Evolutionary conservation across 2,329 filamentous ascomycete species (phyloP), one percentile per base, ranked within the genome.

Genomic region (Colletotrichum falcatum): DNA sequence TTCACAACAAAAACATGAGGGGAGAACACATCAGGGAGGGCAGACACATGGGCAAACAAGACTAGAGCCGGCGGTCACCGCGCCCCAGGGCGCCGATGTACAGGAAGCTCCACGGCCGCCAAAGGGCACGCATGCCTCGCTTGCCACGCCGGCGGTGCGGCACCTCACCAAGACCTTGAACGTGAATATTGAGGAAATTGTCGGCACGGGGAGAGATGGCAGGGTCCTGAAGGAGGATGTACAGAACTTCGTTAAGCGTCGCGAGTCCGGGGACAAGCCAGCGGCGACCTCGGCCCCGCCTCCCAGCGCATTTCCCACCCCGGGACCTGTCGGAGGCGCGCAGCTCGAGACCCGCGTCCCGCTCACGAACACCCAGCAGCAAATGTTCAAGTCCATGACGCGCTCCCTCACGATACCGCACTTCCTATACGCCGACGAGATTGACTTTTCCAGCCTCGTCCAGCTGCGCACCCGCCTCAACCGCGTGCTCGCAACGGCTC

Each of bases 321-420:
- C 26, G 56, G 61, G 60, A 9, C n/a, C 53, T n/a, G 74, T 80
- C 72, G 75, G 79, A 28, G 75, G 81, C 11, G 74, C 80, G 55
- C 91, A 93, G 79, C 83, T 83, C 64, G 96, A 98, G 81, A 92
- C 90, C 11, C 81, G 85, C 2, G 86, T 91, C 39, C 84, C 88
- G 67, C 85, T 99, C 72, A 93, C 93, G 16, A 91, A 91, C 46
- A 92, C 93, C 18, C 95, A 98, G 82, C 87, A 89, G 46, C 92
- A 94, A 78, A 99, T 99, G 96, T 98, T 97, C 90, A 98, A 97
- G 84, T 88, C 91, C 71, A 99, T 99, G 96, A 98, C 95, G 18
- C 90, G 90, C 69, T 98, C 95, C 2, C 87, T 99, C 73, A 89
- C 83, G 61, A 98, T 98, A 76, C 96, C 96, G 0, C 96, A 98